These are phyloP conservation scores for Lobulomyces angularis DNA, from an alignment of 192 early-diverging fungal species.

Conservation along the genomic window DNA sequence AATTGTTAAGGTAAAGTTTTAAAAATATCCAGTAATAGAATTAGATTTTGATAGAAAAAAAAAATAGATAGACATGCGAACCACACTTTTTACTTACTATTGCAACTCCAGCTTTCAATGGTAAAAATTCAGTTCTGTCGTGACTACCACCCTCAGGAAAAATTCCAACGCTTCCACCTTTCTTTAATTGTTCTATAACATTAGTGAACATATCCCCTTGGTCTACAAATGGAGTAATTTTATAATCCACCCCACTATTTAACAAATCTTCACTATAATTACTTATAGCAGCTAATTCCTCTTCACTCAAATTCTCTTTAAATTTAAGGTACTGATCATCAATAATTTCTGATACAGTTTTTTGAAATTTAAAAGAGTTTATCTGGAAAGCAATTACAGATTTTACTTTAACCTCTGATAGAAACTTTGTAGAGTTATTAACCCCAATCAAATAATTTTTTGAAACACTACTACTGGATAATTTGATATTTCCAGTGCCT, in stretches of 20 bases:
- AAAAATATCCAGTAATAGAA: too few relatives aligned
- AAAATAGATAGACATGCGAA: too few relatives aligned
- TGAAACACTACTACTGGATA: too few relatives aligned
- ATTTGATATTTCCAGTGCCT: constrained; percentile 61
- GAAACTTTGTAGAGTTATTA: too few relatives aligned
- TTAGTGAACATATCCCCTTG: constrained; percentile 74
- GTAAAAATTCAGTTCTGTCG: constrained; percentile 90
- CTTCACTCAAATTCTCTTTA: constrained; percentile 63
- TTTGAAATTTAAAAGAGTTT: constrained; percentile 43
- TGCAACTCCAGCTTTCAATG: constrained; percentile 67
- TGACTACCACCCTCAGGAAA: constrained; percentile 98
- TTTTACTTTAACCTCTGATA: constrained; percentile 57
- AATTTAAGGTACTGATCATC: constrained; percentile 72
- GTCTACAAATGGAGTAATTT: constrained; percentile 65
- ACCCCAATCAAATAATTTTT: constrained; percentile 4
- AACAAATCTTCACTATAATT: constrained; percentile 33
- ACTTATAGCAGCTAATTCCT: constrained; percentile 48
- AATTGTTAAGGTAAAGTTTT: too few relatives aligned
- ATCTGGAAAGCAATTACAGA: constrained; percentile 39
- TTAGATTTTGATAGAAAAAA: too few relatives aligned
- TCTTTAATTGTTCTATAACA: constrained; percentile 67
- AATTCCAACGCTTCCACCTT: constrained; percentile 76
- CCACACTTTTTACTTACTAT: too few relatives aligned
- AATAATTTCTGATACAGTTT: constrained; percentile 60
- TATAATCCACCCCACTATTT: constrained; percentile 14